These are phyloP conservation scores for Bipolaris victoriae DNA, from an alignment of 2,329 filamentous ascomycete genomes.

Conservation along the genomic window DNA sequence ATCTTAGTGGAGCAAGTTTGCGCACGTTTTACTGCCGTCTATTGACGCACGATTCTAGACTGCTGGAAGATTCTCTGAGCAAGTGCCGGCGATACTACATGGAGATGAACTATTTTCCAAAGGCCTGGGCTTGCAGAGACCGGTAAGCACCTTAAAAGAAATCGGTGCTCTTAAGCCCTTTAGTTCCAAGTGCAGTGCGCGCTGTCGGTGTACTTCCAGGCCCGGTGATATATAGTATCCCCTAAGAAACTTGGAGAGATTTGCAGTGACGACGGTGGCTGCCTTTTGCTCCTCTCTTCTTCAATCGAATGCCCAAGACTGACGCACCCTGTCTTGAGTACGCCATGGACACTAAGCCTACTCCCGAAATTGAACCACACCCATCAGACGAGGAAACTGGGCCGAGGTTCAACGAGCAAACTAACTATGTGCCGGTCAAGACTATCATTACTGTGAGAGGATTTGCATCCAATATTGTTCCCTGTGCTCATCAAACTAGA, in stretches of 20 bases:
- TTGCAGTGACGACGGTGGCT: too few species aligned
- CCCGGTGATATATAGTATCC: not conserved
- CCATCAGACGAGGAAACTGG: not conserved
- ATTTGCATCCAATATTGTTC: too few species aligned
- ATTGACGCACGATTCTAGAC: too few species aligned
- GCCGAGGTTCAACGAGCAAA: constrained; percentile 28
- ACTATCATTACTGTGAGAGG: constrained; percentile 26
- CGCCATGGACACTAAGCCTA: not conserved
- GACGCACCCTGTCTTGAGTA: not conserved
- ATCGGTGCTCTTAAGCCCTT: not conserved
- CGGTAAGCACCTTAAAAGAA: not conserved
- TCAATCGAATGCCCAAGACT: too few species aligned
- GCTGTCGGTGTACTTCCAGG: not conserved
- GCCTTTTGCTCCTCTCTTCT: too few species aligned
- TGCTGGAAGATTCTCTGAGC: not conserved
- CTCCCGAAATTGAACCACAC: not conserved
- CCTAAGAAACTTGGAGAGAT: too few species aligned
- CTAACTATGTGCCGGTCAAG: constrained; percentile 30
- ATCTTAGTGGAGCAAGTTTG: too few species aligned
- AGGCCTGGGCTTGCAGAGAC: not conserved
- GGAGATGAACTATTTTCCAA: not conserved
- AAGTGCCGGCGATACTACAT: not conserved
- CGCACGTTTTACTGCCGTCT: too few species aligned
- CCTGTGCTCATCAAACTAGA: constrained; percentile 15
- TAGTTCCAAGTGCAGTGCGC: not conserved